Evolutionary conservation across 106 monocot species (phyloP), one percentile per base, ranked within the genome.

Genomic region (Vanilla planifolia): DNA sequence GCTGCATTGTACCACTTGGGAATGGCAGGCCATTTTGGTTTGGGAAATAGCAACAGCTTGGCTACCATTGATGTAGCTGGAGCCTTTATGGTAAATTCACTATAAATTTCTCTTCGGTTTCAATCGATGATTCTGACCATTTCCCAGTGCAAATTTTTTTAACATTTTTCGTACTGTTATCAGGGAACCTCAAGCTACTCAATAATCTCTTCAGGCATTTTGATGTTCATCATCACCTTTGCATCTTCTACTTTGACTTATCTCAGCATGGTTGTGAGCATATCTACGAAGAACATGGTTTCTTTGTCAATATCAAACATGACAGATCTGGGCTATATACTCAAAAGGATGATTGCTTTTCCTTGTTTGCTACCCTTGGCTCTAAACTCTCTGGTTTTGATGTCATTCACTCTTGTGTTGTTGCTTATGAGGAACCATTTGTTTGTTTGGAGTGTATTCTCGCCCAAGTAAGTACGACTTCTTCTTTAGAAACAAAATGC

Each of bases 401-500:
- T 71, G 43, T 46, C 81, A 8, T 98, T 85, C 75, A 98, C 96
- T 16, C 53, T 91, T 5, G 68, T 88, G 41, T 73, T 98, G 76
- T 42, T 87, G 55, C 51, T 81, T 28, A 98, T 98, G 96, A 87
- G 91, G 56, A 79, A 88, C 60, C 96, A 98, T 72, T 67, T 98
- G 46, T 98, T 98, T 60, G 66, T 98, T 69, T 98, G 96, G 91
- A 98, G 96, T 28, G 91, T 98, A 0, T 98, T 98, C 74, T 98
- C 96, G 43, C 96, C 96, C 43, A 98, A 98, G 96, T 98, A 79
- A 84, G 91, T 79, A 43, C 0, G 19, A 23, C 1, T 8, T 48
- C 24, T 21, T 48, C 5, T 4, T 48, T 48, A 4, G 14, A 9
- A 48, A 19, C 20, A 50, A 3, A 11, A 50, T 5, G 9, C 0